Percentiles rank a stretch among this genome's conserved stretches.
These are phyloP conservation scores for Ephemerocybe angulata DNA, from an alignment of 768 basidiomycete species.

Conservation along the genomic window DNA sequence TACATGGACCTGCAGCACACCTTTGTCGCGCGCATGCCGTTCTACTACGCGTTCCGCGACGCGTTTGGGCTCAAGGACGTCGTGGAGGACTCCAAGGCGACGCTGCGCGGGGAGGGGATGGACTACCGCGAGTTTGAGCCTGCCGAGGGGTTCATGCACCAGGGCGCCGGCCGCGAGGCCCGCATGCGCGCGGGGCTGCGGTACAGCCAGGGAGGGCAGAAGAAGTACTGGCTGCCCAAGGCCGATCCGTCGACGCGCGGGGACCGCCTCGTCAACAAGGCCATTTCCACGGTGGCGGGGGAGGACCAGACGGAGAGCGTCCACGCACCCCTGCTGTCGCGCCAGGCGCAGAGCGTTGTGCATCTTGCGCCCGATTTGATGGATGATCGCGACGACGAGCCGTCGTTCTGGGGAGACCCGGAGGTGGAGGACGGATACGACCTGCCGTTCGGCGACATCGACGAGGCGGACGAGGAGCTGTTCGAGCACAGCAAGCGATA, in stretches of 20 bases:
- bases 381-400: constrained; percentile 37
- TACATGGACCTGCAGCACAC: constrained; percentile 58
- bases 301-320: constrained; percentile 50
- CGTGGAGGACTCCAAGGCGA: constrained; percentile 76
- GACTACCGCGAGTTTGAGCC: constrained; percentile 97
- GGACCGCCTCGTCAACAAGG: constrained; percentile 40
- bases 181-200: constrained; percentile 89
- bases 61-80: constrained; percentile 87
- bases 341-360: constrained; percentile 60
- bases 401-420: constrained; percentile 35
- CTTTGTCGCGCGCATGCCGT: constrained; percentile 86
- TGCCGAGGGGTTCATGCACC: constrained; percentile 88
- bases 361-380: constrained; percentile 58
- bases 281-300: constrained; percentile 39
- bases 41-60: constrained; percentile 83
- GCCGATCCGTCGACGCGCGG: constrained; percentile 38
- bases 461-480: constrained; percentile 69
- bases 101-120: constrained; percentile 85
- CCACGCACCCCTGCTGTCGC: constrained; percentile 69
- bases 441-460: constrained; percentile 65
- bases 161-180: constrained; percentile 79
- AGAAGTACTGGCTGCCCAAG: constrained; percentile 95
- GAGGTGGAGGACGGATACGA: constrained; percentile 45
- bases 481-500: constrained; percentile 75
- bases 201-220: constrained; percentile 85